A percentile compares a stretch with the other conserved stretches of the same genome.
Conservation (phyloP, 441 rosid species). For the Erysimum pusillum region DNA sequence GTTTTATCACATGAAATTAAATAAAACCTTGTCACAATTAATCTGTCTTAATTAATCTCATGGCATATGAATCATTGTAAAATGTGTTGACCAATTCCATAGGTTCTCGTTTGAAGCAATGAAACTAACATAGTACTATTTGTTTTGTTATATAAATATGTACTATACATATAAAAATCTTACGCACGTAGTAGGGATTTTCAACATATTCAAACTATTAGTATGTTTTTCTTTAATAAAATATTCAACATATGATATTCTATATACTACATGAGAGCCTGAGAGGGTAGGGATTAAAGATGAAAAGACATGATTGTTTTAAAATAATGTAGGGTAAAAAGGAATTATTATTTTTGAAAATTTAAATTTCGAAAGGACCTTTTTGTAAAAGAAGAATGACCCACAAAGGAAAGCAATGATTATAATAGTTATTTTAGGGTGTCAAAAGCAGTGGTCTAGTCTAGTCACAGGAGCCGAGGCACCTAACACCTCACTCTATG, state of each 20-base stretch:
- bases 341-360: slow-evolving; percentile 30
- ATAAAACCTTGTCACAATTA: neutral
- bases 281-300: slow-evolving; percentile 41
- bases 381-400: slow-evolving; percentile 46
- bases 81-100: slow-evolving; percentile 29
- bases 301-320: slow-evolving; percentile 46
- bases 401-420: slow-evolving; percentile 45
- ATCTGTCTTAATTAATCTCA: slow-evolving; percentile 1
- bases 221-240: neutral
- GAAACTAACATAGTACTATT: slow-evolving; percentile 14
- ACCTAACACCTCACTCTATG: slow-evolving; percentile 49
- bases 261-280: slow-evolving; percentile 6
- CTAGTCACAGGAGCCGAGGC: slow-evolving; percentile 49
- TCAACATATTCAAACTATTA: slow-evolving; percentile 7
- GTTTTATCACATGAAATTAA: slow-evolving; percentile 6
- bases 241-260: neutral
- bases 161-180: neutral
- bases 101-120: slow-evolving; percentile 9
- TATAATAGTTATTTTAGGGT: slow-evolving; percentile 34
- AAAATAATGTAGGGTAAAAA: slow-evolving; percentile 29
- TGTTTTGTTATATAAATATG: neutral
- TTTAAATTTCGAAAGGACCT: slow-evolving; percentile 40
- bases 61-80: neutral
- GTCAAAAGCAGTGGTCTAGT: slow-evolving; percentile 45
- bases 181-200: slow-evolving; percentile 15